Evolutionary conservation across 495 filamentous ascomycete genomes (phyloP), one percentile per base, ranked within the genome.

Genomic region (Penicillium herquei): DNA sequence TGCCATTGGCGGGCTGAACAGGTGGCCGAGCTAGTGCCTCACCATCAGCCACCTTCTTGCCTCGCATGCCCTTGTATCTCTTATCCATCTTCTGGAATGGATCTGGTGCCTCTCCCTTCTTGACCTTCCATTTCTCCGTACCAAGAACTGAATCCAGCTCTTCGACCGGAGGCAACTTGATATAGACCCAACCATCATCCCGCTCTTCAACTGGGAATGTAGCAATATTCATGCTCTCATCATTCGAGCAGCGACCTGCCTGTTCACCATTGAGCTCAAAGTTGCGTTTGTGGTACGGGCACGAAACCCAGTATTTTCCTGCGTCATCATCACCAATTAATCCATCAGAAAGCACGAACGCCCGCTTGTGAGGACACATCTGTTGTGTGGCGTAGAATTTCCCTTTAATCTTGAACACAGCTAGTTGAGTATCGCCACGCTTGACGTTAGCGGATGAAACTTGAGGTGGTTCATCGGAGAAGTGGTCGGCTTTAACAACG

Each of bases 351-450:
- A 97, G 81, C 31, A 91, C 87, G 70, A 98, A 97, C 0, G 92
- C 85, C 30, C 92, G 89, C 73, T 96, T 96, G 74, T 96, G 91
- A 12, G 93, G 93, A 68, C 93, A 98, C 93, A 98, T 98, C 69
- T 98, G 92, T 79, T 98, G 93, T 13, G 87, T 88, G n/a, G 90
- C 89, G 66, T 92, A 94, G 73, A 83, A 96, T 48, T 84, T 81
- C 16, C 91, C 93, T 54, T 83, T 82, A 57, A 97, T 79, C 65
- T 91, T 91, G 82, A 94, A 97, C 54, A 97, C 77, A 14, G 92
- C 92, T 5, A 97, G 81, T 69, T 98, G 93, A 0, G 92, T 96
- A 68, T 96, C 92, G 10, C 91, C 90, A 18, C 90, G 83, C 76
- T 96, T 96, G 69, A 96, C 73, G 39, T 84, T 86, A 3, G 87